Conservation (phyloP, 2,329 filamentous ascomycete species). For the Exophiala aquamarina region DNA sequence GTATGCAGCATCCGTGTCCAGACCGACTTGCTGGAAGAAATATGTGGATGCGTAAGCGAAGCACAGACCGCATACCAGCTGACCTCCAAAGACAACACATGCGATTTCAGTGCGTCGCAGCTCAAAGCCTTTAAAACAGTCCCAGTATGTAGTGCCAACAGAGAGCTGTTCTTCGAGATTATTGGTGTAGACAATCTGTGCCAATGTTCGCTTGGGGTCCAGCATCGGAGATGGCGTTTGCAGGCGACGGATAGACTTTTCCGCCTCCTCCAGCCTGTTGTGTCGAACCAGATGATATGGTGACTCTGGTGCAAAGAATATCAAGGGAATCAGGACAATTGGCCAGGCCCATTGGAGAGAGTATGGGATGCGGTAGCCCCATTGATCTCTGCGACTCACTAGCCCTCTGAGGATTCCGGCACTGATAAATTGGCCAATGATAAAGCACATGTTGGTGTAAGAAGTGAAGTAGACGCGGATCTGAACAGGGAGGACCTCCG, state of each 20-base stretch:
- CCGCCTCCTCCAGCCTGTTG: constrained; percentile 21
- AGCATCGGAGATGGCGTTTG: constrained; percentile 8
- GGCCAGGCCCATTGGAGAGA: constrained; percentile 28
- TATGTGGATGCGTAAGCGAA: constrained; percentile 65
- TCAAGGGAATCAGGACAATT: constrained; percentile 15
- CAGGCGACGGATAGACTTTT: constrained; percentile 20
- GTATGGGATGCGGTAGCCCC: constrained; percentile 24
- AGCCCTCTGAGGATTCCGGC: constrained; percentile 20
- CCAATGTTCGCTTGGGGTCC: constrained; percentile 28
- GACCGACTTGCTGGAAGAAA: constrained; percentile 56
- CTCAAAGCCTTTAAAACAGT: constrained; percentile 80
- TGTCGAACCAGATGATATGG: constrained; percentile 20
- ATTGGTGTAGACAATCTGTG: constrained; percentile 39
- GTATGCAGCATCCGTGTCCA: constrained; percentile 51
- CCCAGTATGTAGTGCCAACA: constrained; percentile 59
- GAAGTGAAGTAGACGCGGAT: constrained; percentile 59
- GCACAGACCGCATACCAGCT: constrained; percentile 63
- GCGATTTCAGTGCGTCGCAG: constrained; percentile 73
- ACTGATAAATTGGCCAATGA: constrained; percentile 60
- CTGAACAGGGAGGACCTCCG: constrained; percentile 62
- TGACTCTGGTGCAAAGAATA: constrained; percentile 21
- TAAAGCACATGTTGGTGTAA: constrained; percentile 63
- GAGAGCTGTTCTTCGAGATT: constrained; percentile 24
- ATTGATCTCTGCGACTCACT: constrained; percentile 8
- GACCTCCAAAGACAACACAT: constrained; percentile 63